Percentiles rank a stretch among this genome's conserved stretches.
These are phyloP conservation scores for Pythium dissotocum DNA, from an alignment of 352 stramenopile species.

Conservation along the genomic window DNA sequence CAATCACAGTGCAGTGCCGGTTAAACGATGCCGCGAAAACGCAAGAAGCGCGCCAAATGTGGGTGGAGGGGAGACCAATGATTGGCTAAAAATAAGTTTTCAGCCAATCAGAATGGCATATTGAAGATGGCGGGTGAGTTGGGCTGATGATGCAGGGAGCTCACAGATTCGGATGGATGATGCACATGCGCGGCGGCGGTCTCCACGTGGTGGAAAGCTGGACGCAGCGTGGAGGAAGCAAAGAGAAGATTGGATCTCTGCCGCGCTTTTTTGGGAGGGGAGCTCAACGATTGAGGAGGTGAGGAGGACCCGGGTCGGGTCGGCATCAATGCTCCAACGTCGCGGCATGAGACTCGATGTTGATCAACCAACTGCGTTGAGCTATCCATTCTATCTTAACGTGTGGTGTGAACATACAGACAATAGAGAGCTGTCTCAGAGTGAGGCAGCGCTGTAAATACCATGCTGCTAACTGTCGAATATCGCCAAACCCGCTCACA, in stretches of 20 bases:
- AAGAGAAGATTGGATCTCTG: not conserved
- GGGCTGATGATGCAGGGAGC: constrained; percentile 18
- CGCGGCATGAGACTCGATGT: not conserved
- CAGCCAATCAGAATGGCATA: constrained; percentile 16
- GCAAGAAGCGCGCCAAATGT: constrained; percentile 22
- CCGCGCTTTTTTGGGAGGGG: constrained; percentile 8
- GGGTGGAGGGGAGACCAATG: constrained; percentile 15
- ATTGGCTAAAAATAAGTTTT: constrained; percentile 24
- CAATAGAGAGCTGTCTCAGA: not conserved
- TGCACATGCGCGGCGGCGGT: constrained; percentile 6
- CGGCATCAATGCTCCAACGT: not conserved
- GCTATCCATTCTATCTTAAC: not conserved
- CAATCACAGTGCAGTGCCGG: not conserved
- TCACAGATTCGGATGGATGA: constrained; percentile 1
- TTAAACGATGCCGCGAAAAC: constrained; percentile 22
- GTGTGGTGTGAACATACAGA: not conserved
- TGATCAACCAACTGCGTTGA: not conserved
- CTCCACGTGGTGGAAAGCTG: constrained; percentile 21
- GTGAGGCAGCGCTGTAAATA: not conserved
- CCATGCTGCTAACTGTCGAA: no score
- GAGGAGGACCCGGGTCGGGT: not conserved
- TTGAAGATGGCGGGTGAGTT: constrained; percentile 25
- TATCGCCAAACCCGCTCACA: no score
- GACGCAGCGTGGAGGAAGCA: not conserved
- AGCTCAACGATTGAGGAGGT: not conserved